Evolutionary conservation across 2,329 filamentous ascomycete species (phyloP).

Genomic region (Microdochium nivale): DNA sequence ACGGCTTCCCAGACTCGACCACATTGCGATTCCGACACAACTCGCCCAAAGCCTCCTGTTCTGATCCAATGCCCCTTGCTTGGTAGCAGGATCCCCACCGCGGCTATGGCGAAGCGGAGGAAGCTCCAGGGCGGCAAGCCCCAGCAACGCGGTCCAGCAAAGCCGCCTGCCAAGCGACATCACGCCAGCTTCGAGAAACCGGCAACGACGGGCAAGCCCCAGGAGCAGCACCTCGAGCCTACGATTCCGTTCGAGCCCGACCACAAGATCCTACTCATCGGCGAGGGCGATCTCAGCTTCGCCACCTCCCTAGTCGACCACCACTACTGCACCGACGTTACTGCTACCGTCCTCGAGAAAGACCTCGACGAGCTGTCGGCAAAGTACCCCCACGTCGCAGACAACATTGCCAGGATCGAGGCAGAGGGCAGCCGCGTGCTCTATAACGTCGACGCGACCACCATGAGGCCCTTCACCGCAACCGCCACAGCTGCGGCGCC

Average conservation of each 20-base stretch:
- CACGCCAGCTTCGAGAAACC: conserved; percentile 1
- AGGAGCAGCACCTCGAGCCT: conserved; percentile 27
- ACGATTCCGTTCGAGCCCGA: conserved; percentile 59
- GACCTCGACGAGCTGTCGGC: conserved; percentile 44
- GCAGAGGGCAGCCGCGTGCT: conserved; percentile 36
- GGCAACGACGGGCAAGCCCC: conserved; percentile 10
- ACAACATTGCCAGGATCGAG: conserved; percentile 47
- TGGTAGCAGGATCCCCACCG: conserved; percentile 6
- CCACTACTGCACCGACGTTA: conserved; percentile 58
- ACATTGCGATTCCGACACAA: too few species aligned
- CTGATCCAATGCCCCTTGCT: too few species aligned
- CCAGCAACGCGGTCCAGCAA: neutral
- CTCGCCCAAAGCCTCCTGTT: too few species aligned
- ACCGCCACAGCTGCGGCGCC: conserved; percentile 12
- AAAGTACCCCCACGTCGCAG: conserved; percentile 67
- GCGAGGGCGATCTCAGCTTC: conserved; percentile 77
- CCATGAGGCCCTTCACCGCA: conserved; percentile 39
- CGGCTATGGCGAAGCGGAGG: conserved; percentile 32
- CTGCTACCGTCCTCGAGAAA: conserved; percentile 61
- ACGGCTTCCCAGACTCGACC: too few species aligned
- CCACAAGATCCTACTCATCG: conserved; percentile 66
- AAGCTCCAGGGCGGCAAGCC: conserved; percentile 3
- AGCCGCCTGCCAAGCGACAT: neutral
- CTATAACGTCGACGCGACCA: conserved; percentile 61
- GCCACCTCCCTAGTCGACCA: conserved; percentile 56